Base-by-base conservation (phyloP, 2,329 filamentous ascomycete genomes). In the Stagonosporopsis chrysanthemi region DNA sequence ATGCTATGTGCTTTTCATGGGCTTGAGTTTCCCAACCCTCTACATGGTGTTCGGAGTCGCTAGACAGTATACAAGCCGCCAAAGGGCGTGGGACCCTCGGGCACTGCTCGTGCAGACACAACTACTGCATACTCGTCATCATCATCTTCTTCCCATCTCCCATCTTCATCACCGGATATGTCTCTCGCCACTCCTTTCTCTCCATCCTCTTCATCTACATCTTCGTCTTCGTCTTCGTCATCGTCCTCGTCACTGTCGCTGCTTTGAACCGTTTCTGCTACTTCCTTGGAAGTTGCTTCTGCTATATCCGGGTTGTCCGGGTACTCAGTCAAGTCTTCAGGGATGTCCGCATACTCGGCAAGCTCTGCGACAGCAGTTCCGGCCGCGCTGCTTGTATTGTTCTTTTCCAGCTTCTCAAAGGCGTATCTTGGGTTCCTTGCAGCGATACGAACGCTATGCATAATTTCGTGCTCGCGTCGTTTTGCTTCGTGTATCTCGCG, bases 391-490 rank as follows among this genome's bases (percentile, higher is more conserved):
- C 35, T 38, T 22, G 41, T 22, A 3, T 31, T 29, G 23, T 55
- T 56, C 11, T 53, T 63, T 36, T 71, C 67, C 64, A 72, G 66
- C 33, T 67, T 69, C 52, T 75, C 71, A 46, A 74, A 74, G 1
- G 72, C 68, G 51, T 73, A 74, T 39, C 68, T 56, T 3, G 73
- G 72, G 29, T 72, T 75, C 42, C 66, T 69, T 29, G 69, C 73
- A 31, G 72, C 71, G 47, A 62, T 69, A 3, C 73, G 70, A 9
- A 75, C 69, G 9, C 47, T 66, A 31, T 67, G 57, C 71, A 75
- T 73, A n/a, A 76, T 60, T 2, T 64, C 60, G 42, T 74, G 71
- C 41, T 75, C 73, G 38, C 61, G 60, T 22, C 38, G 48, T 55
- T 67, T 75, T 49, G 67, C 63, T 19, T 63, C 59, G 40, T 63